Evolutionary conservation across 2,329 filamentous ascomycete genomes (phyloP), one percentile per base, ranked within the genome.

Genomic region (Apiospora sp.): DNA sequence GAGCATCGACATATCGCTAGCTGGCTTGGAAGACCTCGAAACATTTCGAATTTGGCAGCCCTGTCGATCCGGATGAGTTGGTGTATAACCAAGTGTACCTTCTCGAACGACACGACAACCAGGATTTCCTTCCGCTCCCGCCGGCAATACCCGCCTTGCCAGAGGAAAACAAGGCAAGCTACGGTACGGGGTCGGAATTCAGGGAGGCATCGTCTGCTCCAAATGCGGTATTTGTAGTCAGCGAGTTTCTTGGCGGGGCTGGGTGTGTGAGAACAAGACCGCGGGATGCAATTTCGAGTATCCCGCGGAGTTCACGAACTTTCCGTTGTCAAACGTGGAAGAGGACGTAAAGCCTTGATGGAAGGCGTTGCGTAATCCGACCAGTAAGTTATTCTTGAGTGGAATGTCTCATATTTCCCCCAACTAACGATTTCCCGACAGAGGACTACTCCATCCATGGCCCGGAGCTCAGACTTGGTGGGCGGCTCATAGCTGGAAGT

Each of bases 161-260:
- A 30, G 10, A 30, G 27, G 27, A 30, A 1, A 51, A 64, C n/a
- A 7, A 30, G 6, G 75, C 81, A 1, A 75, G 80, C 0, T 81
- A 83, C 19, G 86, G 88, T 4, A 86, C 87, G 0, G 86, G 88
- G 14, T 81, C 83, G 3, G 80, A 84, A 12, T 89, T 87, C 72
- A 92, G 89, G 77, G 85, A 69, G 93, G 92, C 0, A 88, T 94
- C 67, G 88, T 92, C 1, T 95, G 93, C 75, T 90, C 89, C 0
- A 73, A 82, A 1, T 95, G 93, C 75, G 82, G 85, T 0, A 86
- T 89, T 51, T 93, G 92, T 76, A 90, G 86, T 58, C 86, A 89
- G 3, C 86, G 92, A 0, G 83, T 87, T 19, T 80, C 85, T 34
- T 95, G 92, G 91, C 82, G 81, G 5, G 85, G 86, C 5, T 10